Base-by-base conservation (phyloP, 768 basidiomycete species). In the Serpula lacrymans region DNA sequence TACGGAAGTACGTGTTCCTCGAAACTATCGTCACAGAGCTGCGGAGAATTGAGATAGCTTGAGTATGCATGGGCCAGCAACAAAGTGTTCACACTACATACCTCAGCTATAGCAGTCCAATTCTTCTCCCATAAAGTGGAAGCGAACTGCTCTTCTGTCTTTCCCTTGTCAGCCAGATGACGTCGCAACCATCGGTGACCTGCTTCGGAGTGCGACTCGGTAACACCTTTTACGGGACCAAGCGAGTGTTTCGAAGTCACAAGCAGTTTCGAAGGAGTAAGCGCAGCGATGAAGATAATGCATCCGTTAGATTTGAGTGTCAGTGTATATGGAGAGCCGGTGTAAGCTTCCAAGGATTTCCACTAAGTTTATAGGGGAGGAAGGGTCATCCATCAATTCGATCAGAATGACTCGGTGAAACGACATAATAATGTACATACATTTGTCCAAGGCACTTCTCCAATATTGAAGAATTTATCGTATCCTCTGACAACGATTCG, bases 401-500 rank as follows among this genome's bases (percentile, higher is more conserved):
- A 13, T 39, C 25, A 6, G 26, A n/a, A 6, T n/a, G n/a, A n/a
- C n/a, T n/a, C n/a, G n/a, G 12, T 10, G 12, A 35, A 10, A 35
- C 34, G 17, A 5, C 17, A 21, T n/a, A 29, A n/a, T n/a, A 17
- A 38, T 4, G 17, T 7, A 69, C 88, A 51, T 56, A 95, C 95
- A 42, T 82, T 81, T 1, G 86, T 94, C 92, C 94, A 98, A 2
- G 85, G 88, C 4, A 97, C 91, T 60, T 99, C 96, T 3, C 84
- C 89, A 22, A 96, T 89, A 57, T 96, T 97, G 72, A 97, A 98
- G 64, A 99, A 98, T 68, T 99, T 99, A 70, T 98, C 96, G 58
- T 99, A 98, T 0, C 95, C 96, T 33, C 96, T 70, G 0, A 77
- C 85, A 1, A 96, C 81, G 42, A 99, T 93, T 41, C 82, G 67